phyloP scores from a whole-genome alignment of 345 rosid species.

The Arabis hirsuta region DNA sequence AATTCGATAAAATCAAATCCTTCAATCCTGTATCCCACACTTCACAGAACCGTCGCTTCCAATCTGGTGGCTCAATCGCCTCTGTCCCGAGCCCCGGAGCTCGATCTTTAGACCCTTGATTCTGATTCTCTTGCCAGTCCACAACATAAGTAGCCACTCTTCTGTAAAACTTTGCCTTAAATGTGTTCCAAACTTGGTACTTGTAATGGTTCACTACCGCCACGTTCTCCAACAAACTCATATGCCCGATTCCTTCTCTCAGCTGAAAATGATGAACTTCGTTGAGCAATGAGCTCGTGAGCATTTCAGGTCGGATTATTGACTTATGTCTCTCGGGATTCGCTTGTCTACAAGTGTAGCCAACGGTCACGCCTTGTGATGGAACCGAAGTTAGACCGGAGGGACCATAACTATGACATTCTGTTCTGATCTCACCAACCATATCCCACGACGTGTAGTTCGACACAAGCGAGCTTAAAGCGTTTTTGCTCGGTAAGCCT shows the following conservation, averaged over 20 bases:
- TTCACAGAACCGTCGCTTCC: slow-evolving; percentile 86
- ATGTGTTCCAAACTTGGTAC: slow-evolving; percentile 95
- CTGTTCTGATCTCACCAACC: slow-evolving; percentile 78
- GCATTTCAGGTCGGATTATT: slow-evolving; percentile 64
- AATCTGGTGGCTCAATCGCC: slow-evolving; percentile 81
- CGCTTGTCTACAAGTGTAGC: slow-evolving; percentile 90
- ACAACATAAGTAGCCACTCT: slow-evolving; percentile 95
- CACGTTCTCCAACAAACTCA: slow-evolving; percentile 69
- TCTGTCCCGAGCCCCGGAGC: slow-evolving; percentile 95
- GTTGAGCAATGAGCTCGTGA: slow-evolving; percentile 72
- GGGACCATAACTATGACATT: slow-evolving; percentile 92
- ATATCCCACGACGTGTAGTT: slow-evolving; percentile 65
- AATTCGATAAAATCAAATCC: slow-evolving; percentile 74
- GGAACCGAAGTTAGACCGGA: slow-evolving; percentile 81
- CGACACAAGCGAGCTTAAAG: slow-evolving; percentile 60
- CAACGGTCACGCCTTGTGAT: slow-evolving; percentile 74
- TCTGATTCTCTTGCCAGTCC: slow-evolving; percentile 91
- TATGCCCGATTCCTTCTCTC: slow-evolving; percentile 57
- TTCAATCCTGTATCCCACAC: slow-evolving; percentile 94
- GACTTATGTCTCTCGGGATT: slow-evolving; percentile 93
- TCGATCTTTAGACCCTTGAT: slow-evolving; percentile 89
- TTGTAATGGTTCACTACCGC: slow-evolving; percentile 90
- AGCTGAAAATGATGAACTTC: slow-evolving; percentile 88
- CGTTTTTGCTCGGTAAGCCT: slow-evolving; percentile 57
- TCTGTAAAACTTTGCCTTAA: slow-evolving; percentile 83